Conservation (phyloP, 176 grass and related monocot species). For the Phoenix roebelenii region DNA sequence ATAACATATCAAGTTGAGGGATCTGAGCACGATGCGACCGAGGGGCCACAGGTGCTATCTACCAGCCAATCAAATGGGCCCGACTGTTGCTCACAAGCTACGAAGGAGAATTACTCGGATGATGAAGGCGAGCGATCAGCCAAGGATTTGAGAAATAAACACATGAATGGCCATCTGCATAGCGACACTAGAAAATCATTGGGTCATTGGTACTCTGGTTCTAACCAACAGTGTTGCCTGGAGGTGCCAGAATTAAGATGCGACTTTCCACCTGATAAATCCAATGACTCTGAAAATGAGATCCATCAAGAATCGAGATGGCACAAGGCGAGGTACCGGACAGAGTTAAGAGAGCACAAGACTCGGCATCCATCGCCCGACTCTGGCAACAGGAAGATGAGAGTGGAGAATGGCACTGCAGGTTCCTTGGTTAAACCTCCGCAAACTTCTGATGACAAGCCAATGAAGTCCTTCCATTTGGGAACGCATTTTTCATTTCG, state of each 20-base stretch:
- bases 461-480: conserved; percentile 60
- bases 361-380: conserved; percentile 41
- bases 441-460: no score
- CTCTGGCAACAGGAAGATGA: conserved; percentile 18
- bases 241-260: no score
- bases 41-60: background rate
- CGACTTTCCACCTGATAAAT: background rate
- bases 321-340: conserved; percentile 35
- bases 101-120: conserved; percentile 15
- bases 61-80: conserved; percentile 1
- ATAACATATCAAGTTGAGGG: conserved; percentile 51
- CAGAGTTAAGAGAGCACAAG: conserved; percentile 42
- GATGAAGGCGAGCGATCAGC: conserved; percentile 27
- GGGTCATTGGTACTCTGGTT: conserved; percentile 31
- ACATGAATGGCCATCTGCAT: conserved; percentile 27
- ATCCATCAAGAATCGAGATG: conserved; percentile 10
- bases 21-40: background rate
- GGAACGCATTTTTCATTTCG: conserved; percentile 67
- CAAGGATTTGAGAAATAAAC: conserved; percentile 25
- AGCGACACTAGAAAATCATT: conserved; percentile 13
- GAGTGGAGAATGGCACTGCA: conserved; percentile 1
- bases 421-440: no score
- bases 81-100: conserved; percentile 22
- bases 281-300: conserved; percentile 22
- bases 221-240: conserved; percentile 24